Conservation (phyloP, 495 filamentous ascomycete genomes). For the Hyaloscypha finlandica region DNA sequence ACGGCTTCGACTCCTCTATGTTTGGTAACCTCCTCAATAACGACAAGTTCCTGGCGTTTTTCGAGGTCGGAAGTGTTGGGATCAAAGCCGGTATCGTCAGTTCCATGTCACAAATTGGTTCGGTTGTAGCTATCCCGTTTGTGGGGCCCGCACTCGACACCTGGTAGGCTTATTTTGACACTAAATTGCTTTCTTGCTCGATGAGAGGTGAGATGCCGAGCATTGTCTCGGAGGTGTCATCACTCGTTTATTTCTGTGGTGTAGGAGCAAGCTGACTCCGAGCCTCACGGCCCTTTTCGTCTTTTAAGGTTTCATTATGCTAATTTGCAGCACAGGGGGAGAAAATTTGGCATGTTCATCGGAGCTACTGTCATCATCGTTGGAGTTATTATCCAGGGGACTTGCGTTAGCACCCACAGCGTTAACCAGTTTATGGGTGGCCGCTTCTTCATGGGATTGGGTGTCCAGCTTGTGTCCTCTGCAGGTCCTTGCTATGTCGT, state of each 20-base stretch:
- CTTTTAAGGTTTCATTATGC: neutral
- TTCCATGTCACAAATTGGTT: conserved; percentile 29
- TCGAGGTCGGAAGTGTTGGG: conserved; percentile 27
- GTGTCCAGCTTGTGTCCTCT: conserved; percentile 65
- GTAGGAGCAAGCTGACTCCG: too few relatives aligned
- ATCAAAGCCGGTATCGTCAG: conserved; percentile 28
- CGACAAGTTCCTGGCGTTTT: conserved; percentile 29
- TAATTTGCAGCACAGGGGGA: conserved; percentile 28
- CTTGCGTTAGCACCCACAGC: conserved; percentile 29
- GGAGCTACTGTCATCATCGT: conserved; percentile 51
- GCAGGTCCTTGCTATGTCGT: conserved; percentile 74
- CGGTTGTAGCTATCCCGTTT: conserved; percentile 30
- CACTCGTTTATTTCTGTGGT: too few relatives aligned
- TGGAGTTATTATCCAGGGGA: conserved; percentile 49
- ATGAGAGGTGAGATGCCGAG: too few relatives aligned
- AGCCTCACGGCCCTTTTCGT: too few relatives aligned
- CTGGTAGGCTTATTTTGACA: conserved; percentile 18
- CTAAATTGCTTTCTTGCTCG: neutral
- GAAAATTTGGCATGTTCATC: conserved; percentile 52
- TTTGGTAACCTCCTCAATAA: conserved; percentile 34
- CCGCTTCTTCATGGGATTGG: conserved; percentile 77
- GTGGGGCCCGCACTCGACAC: conserved; percentile 41
- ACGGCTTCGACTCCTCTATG: conserved; percentile 58
- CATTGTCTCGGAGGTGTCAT: too few relatives aligned
- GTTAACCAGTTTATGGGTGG: conserved; percentile 63